phyloP scores from a whole-genome alignment of 1,284 basidiomycete genomes.

The Ustilago shanxiensis region DNA sequence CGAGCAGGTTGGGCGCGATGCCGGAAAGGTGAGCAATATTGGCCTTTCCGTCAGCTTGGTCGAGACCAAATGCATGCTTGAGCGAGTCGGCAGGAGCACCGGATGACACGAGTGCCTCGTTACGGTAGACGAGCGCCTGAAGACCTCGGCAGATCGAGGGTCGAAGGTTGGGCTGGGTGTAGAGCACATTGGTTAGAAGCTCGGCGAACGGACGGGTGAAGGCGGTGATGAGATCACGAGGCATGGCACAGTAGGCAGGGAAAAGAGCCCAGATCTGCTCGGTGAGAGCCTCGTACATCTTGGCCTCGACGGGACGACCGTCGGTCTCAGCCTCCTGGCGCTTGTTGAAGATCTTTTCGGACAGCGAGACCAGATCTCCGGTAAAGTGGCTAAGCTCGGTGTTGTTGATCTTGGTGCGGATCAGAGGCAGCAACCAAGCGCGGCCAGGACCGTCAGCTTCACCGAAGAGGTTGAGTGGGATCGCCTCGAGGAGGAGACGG shows the following conservation, averaged over 20 bases:
- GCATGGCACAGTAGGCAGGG: slow-evolving; percentile 79
- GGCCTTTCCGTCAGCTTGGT: slow-evolving; percentile 76
- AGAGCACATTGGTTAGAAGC: slow-evolving; percentile 91
- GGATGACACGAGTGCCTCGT: slow-evolving; percentile 73
- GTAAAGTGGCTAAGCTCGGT: slow-evolving; percentile 87
- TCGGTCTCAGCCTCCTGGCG: slow-evolving; percentile 78
- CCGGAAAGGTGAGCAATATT: slow-evolving; percentile 82
- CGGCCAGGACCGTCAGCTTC: slow-evolving; percentile 75
- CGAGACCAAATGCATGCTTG: slow-evolving; percentile 73
- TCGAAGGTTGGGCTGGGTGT: slow-evolving; percentile 86
- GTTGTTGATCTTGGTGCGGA: slow-evolving; percentile 83
- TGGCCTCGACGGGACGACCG: slow-evolving; percentile 80
- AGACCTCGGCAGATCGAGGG: slow-evolving; percentile 85
- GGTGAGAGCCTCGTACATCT: slow-evolving; percentile 92
- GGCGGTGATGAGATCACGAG: slow-evolving; percentile 78
- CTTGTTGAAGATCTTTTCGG: slow-evolving; percentile 85
- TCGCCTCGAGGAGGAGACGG: slow-evolving; percentile 78
- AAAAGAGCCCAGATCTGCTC: slow-evolving; percentile 88
- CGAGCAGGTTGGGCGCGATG: slow-evolving; percentile 90
- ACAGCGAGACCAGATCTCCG: slow-evolving; percentile 90
- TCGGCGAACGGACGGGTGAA: slow-evolving; percentile 60
- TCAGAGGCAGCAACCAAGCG: slow-evolving; percentile 91
- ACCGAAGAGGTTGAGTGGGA: slow-evolving; percentile 83
- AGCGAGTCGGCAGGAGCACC: slow-evolving; percentile 73
- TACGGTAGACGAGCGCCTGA: slow-evolving; percentile 83